A percentile compares a stretch with the other conserved stretches of the same genome.
These are phyloP conservation scores for Oldenlandia corymbosa DNA, from an alignment of 257 asterid genomes.

Conservation along the genomic window DNA sequence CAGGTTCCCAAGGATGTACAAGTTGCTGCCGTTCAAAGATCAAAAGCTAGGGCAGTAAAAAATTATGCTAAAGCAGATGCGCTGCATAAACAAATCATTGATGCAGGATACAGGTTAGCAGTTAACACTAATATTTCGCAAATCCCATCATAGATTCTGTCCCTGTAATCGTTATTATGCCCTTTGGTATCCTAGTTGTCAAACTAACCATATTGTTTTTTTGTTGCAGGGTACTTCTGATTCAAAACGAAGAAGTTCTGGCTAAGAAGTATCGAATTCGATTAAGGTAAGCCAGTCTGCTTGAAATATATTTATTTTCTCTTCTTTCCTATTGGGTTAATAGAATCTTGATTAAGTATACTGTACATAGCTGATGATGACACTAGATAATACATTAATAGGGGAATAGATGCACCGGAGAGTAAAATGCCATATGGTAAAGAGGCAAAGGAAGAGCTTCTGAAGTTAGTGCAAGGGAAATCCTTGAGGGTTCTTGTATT, in stretches of 20 bases:
- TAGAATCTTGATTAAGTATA: background rate
- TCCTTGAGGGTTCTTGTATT: slow-evolving; percentile 56
- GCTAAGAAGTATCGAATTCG: slow-evolving; percentile 84
- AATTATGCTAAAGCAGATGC: slow-evolving; percentile 63
- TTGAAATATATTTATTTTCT: background rate
- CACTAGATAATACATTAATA: slow-evolving; percentile 20
- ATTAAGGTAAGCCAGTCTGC: slow-evolving; percentile 48
- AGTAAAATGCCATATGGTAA: slow-evolving; percentile 78
- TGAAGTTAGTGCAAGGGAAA: slow-evolving; percentile 59
- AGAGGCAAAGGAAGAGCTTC: slow-evolving; percentile 70
- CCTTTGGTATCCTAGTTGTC: no score
- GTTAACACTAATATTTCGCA: background rate
- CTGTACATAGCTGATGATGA: slow-evolving; percentile 12
- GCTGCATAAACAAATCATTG: slow-evolving; percentile 61
- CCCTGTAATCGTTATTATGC: no score
- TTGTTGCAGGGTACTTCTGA: slow-evolving; percentile 44
- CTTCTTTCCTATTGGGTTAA: background rate
- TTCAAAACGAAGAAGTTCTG: slow-evolving; percentile 65
- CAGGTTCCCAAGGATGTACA: slow-evolving; percentile 59
- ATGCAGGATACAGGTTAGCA: slow-evolving; percentile 69
- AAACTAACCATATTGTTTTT: background rate
- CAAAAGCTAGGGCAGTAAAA: slow-evolving; percentile 58
- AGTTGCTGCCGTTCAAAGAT: slow-evolving; percentile 52
- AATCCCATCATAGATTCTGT: background rate
- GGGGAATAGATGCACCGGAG: slow-evolving; percentile 99